Base-by-base conservation (phyloP, 495 filamentous ascomycete genomes). In the Peziza echinospora region DNA sequence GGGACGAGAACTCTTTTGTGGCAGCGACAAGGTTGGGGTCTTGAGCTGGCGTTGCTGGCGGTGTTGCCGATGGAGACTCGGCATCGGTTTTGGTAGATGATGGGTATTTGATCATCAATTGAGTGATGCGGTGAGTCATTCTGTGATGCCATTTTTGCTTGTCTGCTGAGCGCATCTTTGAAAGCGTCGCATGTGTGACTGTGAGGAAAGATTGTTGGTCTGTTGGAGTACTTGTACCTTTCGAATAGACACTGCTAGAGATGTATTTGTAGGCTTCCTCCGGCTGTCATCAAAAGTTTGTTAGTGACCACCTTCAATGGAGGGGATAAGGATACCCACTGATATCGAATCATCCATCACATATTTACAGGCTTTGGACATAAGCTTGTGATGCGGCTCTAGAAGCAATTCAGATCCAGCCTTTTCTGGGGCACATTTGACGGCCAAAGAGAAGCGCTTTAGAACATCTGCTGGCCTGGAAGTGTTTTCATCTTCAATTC, bases 121-220 rank as follows among this genome's bases (percentile, higher is more conserved):
- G 75, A 8, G 84, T 85, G 52, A 70, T 75, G 26, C 85, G 76
- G 42, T 74, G 72, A 51, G 81, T 79, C 66, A 99, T 84, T 2
- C 89, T 80, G 55, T 99, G 89, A 59, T 99, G 89, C 89, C 89
- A 99, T 55, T 92, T 84, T 3, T 80, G 77, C 63, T 93, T 93
- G 56, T 99, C 89, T 21, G 82, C 83, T 42, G 72, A 74, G 49
- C 82, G 79, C 45, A 96, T 70, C 43, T 73, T 71, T 45, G 73
- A 77, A 42, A 96, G 63, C 2, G 78, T 73, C 43, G 75, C 68
- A 8, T 89, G 69, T 21, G 87, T 70, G 52, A 82, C 91, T 9
- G 67, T 55, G 42, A 82, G 75, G 81, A 87, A 97, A 13, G 70
- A 69, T 25, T 76, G 75, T 10, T 62, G 49, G 22, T 76, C 72